A percentile compares a stretch with the other conserved stretches of the same genome.
phyloP scores from a whole-genome alignment of 164 flowering plant genomes.

The Berberis vulgaris region DNA sequence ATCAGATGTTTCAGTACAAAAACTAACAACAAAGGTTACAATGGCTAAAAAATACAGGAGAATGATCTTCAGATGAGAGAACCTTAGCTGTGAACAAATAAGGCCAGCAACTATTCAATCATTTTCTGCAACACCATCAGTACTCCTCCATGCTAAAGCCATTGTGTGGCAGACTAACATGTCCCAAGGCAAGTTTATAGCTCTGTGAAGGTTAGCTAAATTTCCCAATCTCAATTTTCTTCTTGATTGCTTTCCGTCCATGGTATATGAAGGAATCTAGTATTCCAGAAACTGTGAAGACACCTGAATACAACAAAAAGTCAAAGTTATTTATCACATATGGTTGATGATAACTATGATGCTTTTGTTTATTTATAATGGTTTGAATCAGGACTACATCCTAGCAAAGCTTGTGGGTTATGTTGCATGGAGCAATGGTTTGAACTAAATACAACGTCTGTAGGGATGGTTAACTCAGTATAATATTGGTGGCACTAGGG shows the following conservation, averaged over 20 bases:
- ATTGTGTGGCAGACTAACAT: background rate
- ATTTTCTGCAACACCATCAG: background rate
- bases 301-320: constrained; percentile 30
- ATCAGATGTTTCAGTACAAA: constrained; percentile 22
- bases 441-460: no score
- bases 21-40: constrained; percentile 13
- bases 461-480: no score
- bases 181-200: background rate
- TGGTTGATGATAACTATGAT: no score
- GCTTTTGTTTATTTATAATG: no score
- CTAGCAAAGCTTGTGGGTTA: no score
- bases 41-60: background rate
- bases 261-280: constrained; percentile 77
- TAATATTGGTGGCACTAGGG: no score
- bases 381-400: no score
- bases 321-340: no score
- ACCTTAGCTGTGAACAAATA: background rate
- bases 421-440: no score
- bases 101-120: background rate
- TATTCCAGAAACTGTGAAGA: constrained; percentile 78
- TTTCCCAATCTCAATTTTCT: constrained; percentile 83
- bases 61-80: background rate
- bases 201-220: constrained; percentile 32
- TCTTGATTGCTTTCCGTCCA: constrained; percentile 74
- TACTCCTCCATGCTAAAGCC: background rate